Percentiles rank a stretch among this genome's conserved stretches.
Evolutionary conservation across 805 yeast species (phyloP).

Genomic region (Kodamaea hsintzibuensis): DNA sequence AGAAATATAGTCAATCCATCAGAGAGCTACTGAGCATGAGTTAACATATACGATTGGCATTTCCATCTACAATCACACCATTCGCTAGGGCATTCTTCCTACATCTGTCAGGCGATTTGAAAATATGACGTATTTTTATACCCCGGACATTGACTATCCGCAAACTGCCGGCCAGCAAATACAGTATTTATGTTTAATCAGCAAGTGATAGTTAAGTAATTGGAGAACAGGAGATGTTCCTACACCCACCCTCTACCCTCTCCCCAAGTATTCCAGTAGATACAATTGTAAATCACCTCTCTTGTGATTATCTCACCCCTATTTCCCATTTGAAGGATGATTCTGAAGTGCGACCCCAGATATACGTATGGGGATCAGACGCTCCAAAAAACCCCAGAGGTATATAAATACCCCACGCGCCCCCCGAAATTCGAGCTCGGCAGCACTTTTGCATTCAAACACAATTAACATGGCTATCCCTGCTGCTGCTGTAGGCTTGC

Average conservation of each 20-base stretch:
- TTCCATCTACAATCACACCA: not conserved
- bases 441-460: not conserved
- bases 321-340: not conserved
- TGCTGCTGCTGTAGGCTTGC: slow-evolving; percentile 22
- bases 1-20: too few relatives aligned
- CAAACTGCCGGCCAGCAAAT: not conserved
- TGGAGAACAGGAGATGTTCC: not conserved
- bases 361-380: not conserved
- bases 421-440: not conserved
- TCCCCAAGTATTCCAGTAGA: not conserved
- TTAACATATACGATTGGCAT: not conserved
- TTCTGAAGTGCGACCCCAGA: not conserved
- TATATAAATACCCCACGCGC: slow-evolving; percentile 4
- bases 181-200: not conserved
- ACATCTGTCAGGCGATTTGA: too few relatives aligned
- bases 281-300: not conserved
- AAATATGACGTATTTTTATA: not conserved
- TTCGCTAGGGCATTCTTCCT: not conserved
- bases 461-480: slow-evolving; percentile 4
- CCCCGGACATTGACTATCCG: not conserved
- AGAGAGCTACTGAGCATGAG: too few relatives aligned
- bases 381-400: not conserved
- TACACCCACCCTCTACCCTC: too few relatives aligned
- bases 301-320: not conserved
- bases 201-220: not conserved